A percentile compares a stretch with the other conserved stretches of the same genome.
These are phyloP conservation scores for Ormosia semicastrata DNA, from an alignment of 306 rosid genomes.

Conservation along the genomic window DNA sequence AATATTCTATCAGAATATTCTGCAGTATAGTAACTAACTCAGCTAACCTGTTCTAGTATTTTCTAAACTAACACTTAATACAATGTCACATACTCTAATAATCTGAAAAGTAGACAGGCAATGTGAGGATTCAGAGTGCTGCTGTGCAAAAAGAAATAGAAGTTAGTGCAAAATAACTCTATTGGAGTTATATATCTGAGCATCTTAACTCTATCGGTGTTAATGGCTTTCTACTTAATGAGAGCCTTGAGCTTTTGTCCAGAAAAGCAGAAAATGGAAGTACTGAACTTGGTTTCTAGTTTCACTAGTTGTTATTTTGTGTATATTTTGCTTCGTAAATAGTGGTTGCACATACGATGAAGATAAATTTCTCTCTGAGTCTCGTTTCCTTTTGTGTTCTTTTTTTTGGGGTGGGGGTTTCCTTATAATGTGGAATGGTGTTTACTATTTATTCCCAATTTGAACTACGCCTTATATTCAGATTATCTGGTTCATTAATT, in stretches of 20 bases:
- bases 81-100: too few species aligned
- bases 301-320: constrained; percentile 1
- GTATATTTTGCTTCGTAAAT: constrained; percentile 8
- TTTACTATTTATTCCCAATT: constrained; percentile 24
- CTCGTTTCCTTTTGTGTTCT: not conserved
- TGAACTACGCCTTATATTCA: constrained; percentile 12
- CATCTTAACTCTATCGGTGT: not conserved
- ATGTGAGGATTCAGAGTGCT: not conserved
- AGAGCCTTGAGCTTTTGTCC: not conserved
- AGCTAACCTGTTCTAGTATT: too few species aligned
- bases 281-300: not conserved
- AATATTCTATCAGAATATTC: too few species aligned
- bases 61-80: too few species aligned
- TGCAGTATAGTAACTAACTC: too few species aligned
- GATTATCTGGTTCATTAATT: constrained; percentile 5
- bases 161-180: not conserved
- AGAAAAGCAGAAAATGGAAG: not conserved
- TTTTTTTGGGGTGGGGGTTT: not conserved
- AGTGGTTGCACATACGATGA: not conserved
- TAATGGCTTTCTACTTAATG: not conserved
- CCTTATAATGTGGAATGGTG: not conserved
- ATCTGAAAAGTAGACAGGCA: not conserved
- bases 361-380: not conserved
- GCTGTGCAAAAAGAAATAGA: not conserved
- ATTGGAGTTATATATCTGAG: not conserved